A percentile compares a stretch with the other conserved stretches of the same genome.
Conservation (phyloP, 1,139 yeast genomes). For the Lodderomyces parapsilosis region DNA sequence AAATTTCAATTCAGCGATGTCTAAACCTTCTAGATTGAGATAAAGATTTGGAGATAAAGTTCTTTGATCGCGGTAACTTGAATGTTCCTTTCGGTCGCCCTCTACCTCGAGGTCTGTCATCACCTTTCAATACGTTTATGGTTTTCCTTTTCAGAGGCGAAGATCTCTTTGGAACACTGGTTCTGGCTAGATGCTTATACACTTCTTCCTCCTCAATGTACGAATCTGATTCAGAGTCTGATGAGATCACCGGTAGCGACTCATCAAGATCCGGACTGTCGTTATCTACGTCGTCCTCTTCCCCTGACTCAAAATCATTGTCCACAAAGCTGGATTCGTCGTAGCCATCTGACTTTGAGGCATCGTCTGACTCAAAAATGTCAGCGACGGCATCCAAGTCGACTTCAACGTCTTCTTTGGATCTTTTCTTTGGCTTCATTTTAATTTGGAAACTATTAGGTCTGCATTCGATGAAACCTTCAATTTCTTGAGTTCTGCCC, state of each 20-base stretch:
- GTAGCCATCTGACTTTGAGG: constrained; percentile 10
- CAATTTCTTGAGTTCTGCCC: neutral
- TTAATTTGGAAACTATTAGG: neutral
- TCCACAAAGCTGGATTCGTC: constrained; percentile 14
- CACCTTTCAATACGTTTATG: constrained; percentile 10
- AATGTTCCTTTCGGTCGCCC: constrained; percentile 17
- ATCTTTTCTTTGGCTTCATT: neutral
- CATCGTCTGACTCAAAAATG: constrained; percentile 10
- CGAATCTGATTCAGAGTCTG: constrained; percentile 7
- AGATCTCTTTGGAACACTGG: constrained; percentile 4
- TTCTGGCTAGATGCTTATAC: neutral
- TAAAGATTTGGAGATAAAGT: neutral
- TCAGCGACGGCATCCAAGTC: constrained; percentile 7
- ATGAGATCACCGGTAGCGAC: constrained; percentile 6
- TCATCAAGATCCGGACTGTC: constrained; percentile 7
- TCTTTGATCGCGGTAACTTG: constrained; percentile 6
- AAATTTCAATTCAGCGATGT: neutral
- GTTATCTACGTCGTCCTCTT: constrained; percentile 12
- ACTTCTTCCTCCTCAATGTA: neutral
- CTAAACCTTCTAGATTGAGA: neutral
- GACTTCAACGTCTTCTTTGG: constrained; percentile 1
- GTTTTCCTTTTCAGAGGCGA: constrained; percentile 12
- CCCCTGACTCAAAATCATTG: constrained; percentile 13
- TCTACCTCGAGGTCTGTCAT: constrained; percentile 14
- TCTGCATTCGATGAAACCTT: constrained; percentile 5